These are phyloP conservation scores for Neurospora sp. DNA, from an alignment of 495 filamentous ascomycete species.

Conservation along the genomic window DNA sequence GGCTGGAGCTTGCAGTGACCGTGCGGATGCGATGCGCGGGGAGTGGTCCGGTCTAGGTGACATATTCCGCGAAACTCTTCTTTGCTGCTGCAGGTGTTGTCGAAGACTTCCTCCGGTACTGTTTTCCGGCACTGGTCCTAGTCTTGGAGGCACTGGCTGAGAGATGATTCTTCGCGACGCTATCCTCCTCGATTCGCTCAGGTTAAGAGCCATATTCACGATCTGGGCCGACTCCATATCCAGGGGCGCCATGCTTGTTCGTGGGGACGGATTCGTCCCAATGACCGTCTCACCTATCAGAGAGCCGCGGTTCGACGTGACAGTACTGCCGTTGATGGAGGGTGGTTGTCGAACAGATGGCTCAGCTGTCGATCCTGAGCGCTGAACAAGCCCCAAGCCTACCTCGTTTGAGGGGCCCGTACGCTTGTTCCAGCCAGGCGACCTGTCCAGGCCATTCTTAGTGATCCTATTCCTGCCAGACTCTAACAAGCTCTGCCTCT, in stretches of 20 bases:
- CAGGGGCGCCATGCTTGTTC: slow-evolving; percentile 21
- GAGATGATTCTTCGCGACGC: slow-evolving; percentile 46
- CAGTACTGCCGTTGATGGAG: slow-evolving; percentile 1
- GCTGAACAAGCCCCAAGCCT: neutral
- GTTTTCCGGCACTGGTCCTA: slow-evolving; percentile 32
- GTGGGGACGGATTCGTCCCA: slow-evolving; percentile 4
- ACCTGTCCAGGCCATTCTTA: slow-evolving; percentile 4
- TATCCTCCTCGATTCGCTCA: slow-evolving; percentile 72
- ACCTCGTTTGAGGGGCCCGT: neutral
- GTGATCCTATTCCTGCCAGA: neutral
- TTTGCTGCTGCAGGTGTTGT: slow-evolving; percentile 57
- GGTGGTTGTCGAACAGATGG: neutral
- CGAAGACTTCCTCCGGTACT: slow-evolving; percentile 45
- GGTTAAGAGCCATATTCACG: slow-evolving; percentile 77
- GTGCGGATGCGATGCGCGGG: slow-evolving; percentile 22
- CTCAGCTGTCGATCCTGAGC: neutral
- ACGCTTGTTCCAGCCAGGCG: neutral
- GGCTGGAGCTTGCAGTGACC: slow-evolving; percentile 35
- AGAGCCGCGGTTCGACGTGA: slow-evolving; percentile 10
- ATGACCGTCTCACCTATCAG: slow-evolving; percentile 12
- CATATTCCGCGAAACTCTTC: slow-evolving; percentile 45
- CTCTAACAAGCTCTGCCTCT: slow-evolving; percentile 10
- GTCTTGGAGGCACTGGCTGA: slow-evolving; percentile 37
- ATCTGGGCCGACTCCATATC: slow-evolving; percentile 77
- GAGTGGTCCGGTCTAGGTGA: slow-evolving; percentile 44